Conservation (phyloP, 306 rosid genomes). For the Begonia masoniana region DNA sequence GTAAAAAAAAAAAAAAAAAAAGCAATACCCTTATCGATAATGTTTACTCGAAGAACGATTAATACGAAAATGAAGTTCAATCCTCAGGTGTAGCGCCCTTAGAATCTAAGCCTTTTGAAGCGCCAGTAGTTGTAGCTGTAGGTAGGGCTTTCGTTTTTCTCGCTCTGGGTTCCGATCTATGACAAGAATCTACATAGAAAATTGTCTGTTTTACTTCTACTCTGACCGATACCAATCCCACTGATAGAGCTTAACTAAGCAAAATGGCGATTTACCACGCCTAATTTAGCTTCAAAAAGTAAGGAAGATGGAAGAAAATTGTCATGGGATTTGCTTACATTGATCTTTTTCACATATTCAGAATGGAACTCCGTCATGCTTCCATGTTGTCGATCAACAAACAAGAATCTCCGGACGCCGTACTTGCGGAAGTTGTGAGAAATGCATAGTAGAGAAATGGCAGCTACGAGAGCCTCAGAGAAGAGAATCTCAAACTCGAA, state of each 20-base stretch:
- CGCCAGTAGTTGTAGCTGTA: too few relatives aligned
- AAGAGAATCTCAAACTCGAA: conserved; percentile 28
- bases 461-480: conserved; percentile 27
- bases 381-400: conserved; percentile 26
- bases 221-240: too few relatives aligned
- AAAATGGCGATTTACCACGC: not conserved
- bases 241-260: too few relatives aligned
- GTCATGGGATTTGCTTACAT: conserved; percentile 11
- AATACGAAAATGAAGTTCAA: too few relatives aligned
- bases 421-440: conserved; percentile 36
- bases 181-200: not conserved
- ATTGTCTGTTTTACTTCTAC: too few relatives aligned
- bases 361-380: conserved; percentile 21
- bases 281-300: not conserved
- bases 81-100: not conserved
- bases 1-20: conserved; percentile 1
- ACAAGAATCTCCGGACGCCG: conserved; percentile 31
- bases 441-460: conserved; percentile 29
- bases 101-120: too few relatives aligned
- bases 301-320: not conserved
- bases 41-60: too few relatives aligned
- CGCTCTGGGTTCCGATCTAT: too few relatives aligned
- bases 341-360: conserved; percentile 23
- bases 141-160: too few relatives aligned
- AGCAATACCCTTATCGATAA: too few relatives aligned